A percentile compares a stretch with the other conserved stretches of the same genome.
Conservation (phyloP, 2,329 filamentous ascomycete species). For the Verticillium zaregamsianum region DNA sequence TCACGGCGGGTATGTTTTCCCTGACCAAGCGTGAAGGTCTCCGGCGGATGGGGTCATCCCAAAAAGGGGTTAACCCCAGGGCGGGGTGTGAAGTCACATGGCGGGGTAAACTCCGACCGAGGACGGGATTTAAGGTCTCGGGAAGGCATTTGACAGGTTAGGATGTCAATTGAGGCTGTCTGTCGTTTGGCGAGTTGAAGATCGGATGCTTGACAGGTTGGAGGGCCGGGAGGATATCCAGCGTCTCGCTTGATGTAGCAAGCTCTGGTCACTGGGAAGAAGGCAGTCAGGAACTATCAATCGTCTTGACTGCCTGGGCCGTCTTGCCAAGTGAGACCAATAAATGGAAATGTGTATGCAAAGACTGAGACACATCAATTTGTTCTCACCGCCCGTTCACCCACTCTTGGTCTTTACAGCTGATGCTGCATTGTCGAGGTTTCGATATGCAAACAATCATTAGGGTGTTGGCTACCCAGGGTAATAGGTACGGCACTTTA, state of each 20-base stretch:
- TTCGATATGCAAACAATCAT: too few species aligned
- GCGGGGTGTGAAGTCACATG: not conserved
- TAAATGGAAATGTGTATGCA: too few species aligned
- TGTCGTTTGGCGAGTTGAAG: not conserved
- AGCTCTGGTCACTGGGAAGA: too few species aligned
- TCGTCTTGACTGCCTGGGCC: too few species aligned
- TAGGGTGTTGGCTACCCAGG: too few species aligned
- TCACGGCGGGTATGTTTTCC: not conserved
- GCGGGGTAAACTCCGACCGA: not conserved
- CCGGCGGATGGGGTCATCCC: not conserved
- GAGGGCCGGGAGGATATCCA: conserved; percentile 8
- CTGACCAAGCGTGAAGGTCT: not conserved
- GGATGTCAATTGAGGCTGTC: not conserved
- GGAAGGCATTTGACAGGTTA: not conserved
- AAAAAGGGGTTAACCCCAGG: not conserved
- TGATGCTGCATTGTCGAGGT: too few species aligned
- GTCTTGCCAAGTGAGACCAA: not conserved
- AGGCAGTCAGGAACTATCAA: not conserved
- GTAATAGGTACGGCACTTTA: too few species aligned
- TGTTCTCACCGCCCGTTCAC: too few species aligned
- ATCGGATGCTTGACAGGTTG: conserved; percentile 5
- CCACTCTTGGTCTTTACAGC: too few species aligned
- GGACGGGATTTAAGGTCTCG: too few species aligned
- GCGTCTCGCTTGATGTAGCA: too few species aligned
- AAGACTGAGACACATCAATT: too few species aligned